A percentile compares a stretch with the other conserved stretches of the same genome.
Evolutionary conservation across 78 protist species (phyloP).

Genomic region (Creolimax fragrantissima): DNA sequence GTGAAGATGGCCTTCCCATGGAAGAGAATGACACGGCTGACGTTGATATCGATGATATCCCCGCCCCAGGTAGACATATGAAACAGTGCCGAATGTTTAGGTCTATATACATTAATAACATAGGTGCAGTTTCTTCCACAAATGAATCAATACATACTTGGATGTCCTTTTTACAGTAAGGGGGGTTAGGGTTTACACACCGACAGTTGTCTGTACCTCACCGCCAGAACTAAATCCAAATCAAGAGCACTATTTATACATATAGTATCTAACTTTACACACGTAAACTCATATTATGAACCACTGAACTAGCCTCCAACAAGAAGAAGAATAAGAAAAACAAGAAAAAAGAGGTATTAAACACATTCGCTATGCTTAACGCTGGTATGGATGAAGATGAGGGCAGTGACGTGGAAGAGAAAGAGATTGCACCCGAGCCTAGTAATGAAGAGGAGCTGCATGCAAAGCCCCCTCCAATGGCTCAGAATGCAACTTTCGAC

Average conservation of each 20-base stretch:
- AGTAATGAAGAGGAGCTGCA: background rate
- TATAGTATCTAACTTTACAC: too few species aligned
- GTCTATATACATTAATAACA: too few species aligned
- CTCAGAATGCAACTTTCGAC: background rate
- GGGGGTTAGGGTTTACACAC: background rate
- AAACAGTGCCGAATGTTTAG: too few species aligned
- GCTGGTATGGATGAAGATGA: background rate
- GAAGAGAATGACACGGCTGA: too few species aligned
- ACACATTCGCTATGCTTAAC: background rate
- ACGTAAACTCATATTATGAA: too few species aligned
- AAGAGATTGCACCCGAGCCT: background rate
- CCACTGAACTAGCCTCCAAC: too few species aligned
- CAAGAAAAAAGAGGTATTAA: constrained; percentile 19
- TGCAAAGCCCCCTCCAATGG: background rate
- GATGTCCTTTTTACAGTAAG: background rate
- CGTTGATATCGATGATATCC: too few species aligned
- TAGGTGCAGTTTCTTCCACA: too few species aligned
- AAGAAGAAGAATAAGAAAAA: background rate
- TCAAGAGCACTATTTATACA: too few species aligned
- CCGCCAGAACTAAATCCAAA: background rate
- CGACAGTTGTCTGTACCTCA: background rate
- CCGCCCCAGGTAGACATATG: too few species aligned
- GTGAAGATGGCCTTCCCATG: background rate
- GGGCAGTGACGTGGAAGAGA: background rate
- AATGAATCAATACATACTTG: background rate